Evolutionary conservation across 148 eudicot genomes (phyloP), one percentile per base, ranked within the genome.

Genomic region (Rhododendron williamsianum): DNA sequence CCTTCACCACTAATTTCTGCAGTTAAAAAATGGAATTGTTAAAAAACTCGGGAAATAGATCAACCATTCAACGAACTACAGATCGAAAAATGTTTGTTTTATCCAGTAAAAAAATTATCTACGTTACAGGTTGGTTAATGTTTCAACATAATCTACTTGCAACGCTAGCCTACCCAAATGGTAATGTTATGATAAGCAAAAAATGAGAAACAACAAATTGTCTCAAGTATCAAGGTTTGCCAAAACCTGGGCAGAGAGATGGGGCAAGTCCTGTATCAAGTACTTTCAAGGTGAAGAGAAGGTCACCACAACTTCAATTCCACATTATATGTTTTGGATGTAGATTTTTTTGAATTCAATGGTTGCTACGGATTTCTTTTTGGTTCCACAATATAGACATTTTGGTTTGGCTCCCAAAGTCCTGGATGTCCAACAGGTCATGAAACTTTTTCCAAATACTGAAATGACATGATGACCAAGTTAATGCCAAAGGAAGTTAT

Each of bases 1-100:
- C 97, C 90, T 96, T 95, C 33, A 95, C 95, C 73, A 96, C 99
- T 78, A 96, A 73, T 88, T 91, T 82, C 98, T 95, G 95, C 82
- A 87, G 21, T 63, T 56, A 65, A 87, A 69, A n/a, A 85, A 41
- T 48, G 35, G 25, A 9, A 46, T 25, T 21, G 56, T n/a, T 78
- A 1, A 78, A n/a, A 78, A 48, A 21, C 48, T 23, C 6, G 4
- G 43, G 45, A 6, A 74, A 16, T 74, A 77, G 1, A 45, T 45
- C 5, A 18, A 45, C 11, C 52, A 74, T 7, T 18, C 78, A 36
- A 36, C 4, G 11, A 74, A 74, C 46, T 36, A 36, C 3, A 43
- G 78, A 36, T 74, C 0, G 16, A 74, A 21, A 77, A 41, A 77
- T 77, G 46, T 45, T 21, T 3, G 6, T 77, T 43, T 16, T 9